Base-by-base conservation (phyloP, 2,329 filamentous ascomycete genomes). In the Zelopaecilomyces penicillatus region DNA sequence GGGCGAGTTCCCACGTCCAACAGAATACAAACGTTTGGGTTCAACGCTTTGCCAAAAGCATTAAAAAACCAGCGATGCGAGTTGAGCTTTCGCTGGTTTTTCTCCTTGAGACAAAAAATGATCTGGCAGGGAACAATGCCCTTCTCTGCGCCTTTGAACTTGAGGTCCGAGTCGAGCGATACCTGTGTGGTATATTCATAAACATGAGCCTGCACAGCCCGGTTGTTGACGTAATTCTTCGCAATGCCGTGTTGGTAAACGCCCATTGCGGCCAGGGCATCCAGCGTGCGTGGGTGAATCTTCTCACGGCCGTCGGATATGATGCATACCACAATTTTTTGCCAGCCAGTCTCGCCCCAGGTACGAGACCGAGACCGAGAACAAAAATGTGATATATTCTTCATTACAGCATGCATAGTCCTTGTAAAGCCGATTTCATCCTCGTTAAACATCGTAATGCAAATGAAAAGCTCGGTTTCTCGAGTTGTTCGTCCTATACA, bases 31-130 rank as follows among this genome's bases (percentile, higher is more conserved):
- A 98, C 86, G 53, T 98, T 98, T 0, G 93, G 93, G 54, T 91
- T 95, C 27, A 98, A 74, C 0, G 91, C 85, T 51, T 84, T 82
- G 30, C 93, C 94, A 60, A 98, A 95, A 0, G 93, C 93, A 61
- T 98, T 98, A 73, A 98, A 98, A 70, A 96, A 97, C 93, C 93
- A 98, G 46, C 93, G 82, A 65, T 98, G 93, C 1, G 90, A 96
- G 71, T 98, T 98, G 55, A 98, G 78, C 70, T 98, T 98, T 68
- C 95, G 94, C 61, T 85, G 80, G 63, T 98, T 98, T 70, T 93
- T 90, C 64, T 98, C 93, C 69, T 98, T 98, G 50, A 98, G 71
- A 59, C 94, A 98, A 65, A 98, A 98, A 57, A 98, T 91, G 73
- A 98, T 88, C 68, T 98, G 93, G 60, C 89, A 95, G 1, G 93